phyloP scores from a whole-genome alignment of 73 alveolate species.

The Strombidium stylifer region DNA sequence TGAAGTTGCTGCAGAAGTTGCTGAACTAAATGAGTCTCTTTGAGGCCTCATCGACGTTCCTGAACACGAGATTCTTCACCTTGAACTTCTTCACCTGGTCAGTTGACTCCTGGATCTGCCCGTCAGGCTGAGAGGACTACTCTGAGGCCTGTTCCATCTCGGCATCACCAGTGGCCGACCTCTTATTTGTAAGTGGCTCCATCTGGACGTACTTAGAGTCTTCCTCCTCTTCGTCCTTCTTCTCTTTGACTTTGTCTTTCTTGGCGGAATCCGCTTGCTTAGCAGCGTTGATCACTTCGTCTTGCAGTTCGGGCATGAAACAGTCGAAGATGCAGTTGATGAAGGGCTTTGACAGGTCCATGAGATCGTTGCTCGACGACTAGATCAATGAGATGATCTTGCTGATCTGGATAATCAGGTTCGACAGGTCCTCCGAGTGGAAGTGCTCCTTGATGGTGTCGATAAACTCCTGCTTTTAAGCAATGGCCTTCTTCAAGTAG shows the following conservation, averaged over 20 bases:
- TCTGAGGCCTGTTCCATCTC: no score
- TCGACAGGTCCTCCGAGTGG: background rate
- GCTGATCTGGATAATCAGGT: background rate
- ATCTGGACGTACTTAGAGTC: conserved; percentile 1
- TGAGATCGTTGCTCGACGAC: conserved; percentile 1
- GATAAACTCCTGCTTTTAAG: background rate
- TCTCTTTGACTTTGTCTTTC: background rate
- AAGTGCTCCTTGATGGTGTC: background rate
- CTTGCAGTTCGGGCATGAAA: conserved; percentile 1
- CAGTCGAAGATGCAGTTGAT: conserved; percentile 20
- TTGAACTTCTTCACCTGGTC: background rate
- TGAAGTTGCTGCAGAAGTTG: conserved; percentile 18
- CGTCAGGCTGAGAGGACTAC: no score
- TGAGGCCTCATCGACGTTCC: conserved; percentile 4
- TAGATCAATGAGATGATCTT: background rate
- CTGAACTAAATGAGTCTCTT: conserved; percentile 14
- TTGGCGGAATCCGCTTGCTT: background rate
- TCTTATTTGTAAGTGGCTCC: conserved; percentile 6
- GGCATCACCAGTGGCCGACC: no score
- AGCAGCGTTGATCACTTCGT: conserved; percentile 13
- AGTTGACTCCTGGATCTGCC: no score
- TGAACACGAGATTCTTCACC: conserved; percentile 1
- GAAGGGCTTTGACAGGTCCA: conserved; percentile 4
- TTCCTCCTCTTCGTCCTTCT: background rate
- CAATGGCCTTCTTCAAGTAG: no score